These are phyloP conservation scores for Mortierella polycephala DNA, from an alignment of 371 early-diverging fungal genomes.

Conservation along the genomic window DNA sequence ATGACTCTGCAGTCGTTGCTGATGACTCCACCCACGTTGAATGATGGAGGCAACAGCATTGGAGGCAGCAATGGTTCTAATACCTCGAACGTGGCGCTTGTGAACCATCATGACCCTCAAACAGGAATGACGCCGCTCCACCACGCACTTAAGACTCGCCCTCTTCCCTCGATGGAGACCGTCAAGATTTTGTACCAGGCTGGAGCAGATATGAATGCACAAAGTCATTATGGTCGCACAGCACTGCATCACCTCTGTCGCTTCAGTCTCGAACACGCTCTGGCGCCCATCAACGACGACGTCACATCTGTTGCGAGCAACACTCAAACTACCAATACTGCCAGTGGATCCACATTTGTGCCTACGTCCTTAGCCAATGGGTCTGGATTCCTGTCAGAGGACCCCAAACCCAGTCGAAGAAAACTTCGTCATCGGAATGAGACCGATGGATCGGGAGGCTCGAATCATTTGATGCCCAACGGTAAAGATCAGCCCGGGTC, in stretches of 20 bases:
- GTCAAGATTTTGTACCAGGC: slow-evolving; percentile 71
- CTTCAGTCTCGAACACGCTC: slow-evolving; percentile 58
- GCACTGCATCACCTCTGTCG: slow-evolving; percentile 72
- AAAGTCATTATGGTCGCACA: slow-evolving; percentile 72
- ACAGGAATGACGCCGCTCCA: slow-evolving; percentile 75
- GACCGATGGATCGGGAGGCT: slow-evolving; percentile 33
- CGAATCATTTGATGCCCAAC: slow-evolving; percentile 38
- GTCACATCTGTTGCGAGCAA: neutral
- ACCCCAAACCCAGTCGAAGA: slow-evolving; percentile 14
- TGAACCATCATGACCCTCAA: slow-evolving; percentile 71
- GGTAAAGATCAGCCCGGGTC: slow-evolving; percentile 27
- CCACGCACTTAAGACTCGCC: slow-evolving; percentile 71
- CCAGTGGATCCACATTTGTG: neutral
- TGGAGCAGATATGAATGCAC: slow-evolving; percentile 75
- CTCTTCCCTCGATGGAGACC: slow-evolving; percentile 68
- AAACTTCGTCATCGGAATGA: slow-evolving; percentile 33
- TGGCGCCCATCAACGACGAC: slow-evolving; percentile 28
- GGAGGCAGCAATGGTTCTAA: slow-evolving; percentile 17
- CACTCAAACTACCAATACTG: neutral
- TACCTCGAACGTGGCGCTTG: slow-evolving; percentile 51
- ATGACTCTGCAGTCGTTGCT: slow-evolving; percentile 64
- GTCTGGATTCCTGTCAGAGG: neutral
- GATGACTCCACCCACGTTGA: slow-evolving; percentile 58
- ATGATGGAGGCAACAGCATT: slow-evolving; percentile 27
- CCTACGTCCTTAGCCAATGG: neutral